Percentiles rank a stretch among this genome's conserved stretches.
phyloP scores from a whole-genome alignment of 2,329 filamentous ascomycete species.

The Tolypocladium pustulatum region DNA sequence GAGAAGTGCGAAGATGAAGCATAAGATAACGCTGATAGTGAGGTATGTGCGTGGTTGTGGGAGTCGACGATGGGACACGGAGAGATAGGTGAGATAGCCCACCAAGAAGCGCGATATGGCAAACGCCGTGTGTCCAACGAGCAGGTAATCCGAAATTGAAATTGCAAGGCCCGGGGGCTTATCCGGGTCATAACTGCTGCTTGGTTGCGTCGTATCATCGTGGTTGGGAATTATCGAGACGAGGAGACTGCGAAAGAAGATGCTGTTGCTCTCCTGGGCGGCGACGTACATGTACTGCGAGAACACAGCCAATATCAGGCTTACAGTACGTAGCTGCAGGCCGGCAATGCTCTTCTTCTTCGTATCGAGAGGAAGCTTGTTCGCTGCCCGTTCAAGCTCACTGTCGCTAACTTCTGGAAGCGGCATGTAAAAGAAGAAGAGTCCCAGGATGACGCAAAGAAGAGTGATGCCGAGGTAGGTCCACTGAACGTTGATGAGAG shows the following conservation, averaged over 20 bases:
- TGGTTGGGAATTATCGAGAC: slow-evolving; percentile 25
- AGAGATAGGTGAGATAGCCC: slow-evolving; percentile 50
- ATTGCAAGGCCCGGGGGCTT: slow-evolving; percentile 36
- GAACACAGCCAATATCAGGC: slow-evolving; percentile 58
- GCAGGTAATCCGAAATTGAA: slow-evolving; percentile 53
- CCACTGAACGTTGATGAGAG: slow-evolving; percentile 70
- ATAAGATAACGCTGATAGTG: slow-evolving; percentile 47
- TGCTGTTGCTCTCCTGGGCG: slow-evolving; percentile 55
- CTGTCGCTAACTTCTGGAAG: slow-evolving; percentile 49
- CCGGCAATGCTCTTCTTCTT: slow-evolving; percentile 37
- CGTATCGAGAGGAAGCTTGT: slow-evolving; percentile 37
- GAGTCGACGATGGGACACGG: slow-evolving; percentile 33
- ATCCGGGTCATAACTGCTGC: slow-evolving; percentile 17
- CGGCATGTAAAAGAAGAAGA: slow-evolving; percentile 60
- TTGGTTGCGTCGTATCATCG: slow-evolving; percentile 14
- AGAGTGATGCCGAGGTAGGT: slow-evolving; percentile 73
- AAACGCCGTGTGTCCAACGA: slow-evolving; percentile 64
- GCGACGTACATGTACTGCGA: slow-evolving; percentile 75
- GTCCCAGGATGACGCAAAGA: slow-evolving; percentile 59
- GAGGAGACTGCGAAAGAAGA: slow-evolving; percentile 47
- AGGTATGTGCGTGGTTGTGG: slow-evolving; percentile 63
- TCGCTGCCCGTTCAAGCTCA: slow-evolving; percentile 39
- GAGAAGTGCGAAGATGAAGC: slow-evolving; percentile 45
- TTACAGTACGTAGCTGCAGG: slow-evolving; percentile 42
- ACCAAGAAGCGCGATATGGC: slow-evolving; percentile 63